Base-by-base conservation (phyloP, 805 yeast genomes). In the Wickerhamiella galacta region DNA sequence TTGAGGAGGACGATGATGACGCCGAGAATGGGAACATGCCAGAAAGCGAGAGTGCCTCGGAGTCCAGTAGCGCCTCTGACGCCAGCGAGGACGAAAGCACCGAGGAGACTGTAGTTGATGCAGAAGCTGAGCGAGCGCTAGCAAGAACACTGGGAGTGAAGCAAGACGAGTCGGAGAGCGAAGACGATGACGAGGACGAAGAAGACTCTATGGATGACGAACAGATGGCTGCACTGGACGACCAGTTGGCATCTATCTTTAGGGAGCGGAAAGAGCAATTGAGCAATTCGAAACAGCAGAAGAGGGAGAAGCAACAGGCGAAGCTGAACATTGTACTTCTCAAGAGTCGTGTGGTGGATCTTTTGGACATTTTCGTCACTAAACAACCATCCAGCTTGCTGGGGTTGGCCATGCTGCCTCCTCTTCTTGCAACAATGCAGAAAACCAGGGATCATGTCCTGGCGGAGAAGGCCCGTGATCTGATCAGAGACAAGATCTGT, bases 131-230 rank as follows among this genome's bases (percentile, higher is more conserved):
- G 41, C 18, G 18, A 12, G 32, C 30, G 20, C 39, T 43, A 4
- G 47, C 49, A 4, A 36, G 33, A 2, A 30, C 47, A 0, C 34
- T 45, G 15, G 41, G 42, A 8, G 43, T 44, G 12, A 36, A 36
- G n/a, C 39, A 28, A 4, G 46, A 23, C 6, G 46, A 38, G 7
- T 35, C 31, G 6, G 32, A 28, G 12, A 61, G 58, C 8, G 55
- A 55, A 6, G 72, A 66, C 25, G 69, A 60, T 14, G 69, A 63
- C 19, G 74, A 67, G 19, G 66, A 68, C 5, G 74, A 69, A 17
- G 79, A 74, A 32, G 93, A 79, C 43, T 73, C 87, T 0, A 80
- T 83, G 92, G 93, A 85, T 39, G 95, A 85, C 53, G 95, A 85
- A 46, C 83, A 83, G 51, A 87, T 87, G 96, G 72, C 83, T 75